Base-by-base conservation (phyloP, 208 protist species). In the Wallacemonas collosoma region DNA sequence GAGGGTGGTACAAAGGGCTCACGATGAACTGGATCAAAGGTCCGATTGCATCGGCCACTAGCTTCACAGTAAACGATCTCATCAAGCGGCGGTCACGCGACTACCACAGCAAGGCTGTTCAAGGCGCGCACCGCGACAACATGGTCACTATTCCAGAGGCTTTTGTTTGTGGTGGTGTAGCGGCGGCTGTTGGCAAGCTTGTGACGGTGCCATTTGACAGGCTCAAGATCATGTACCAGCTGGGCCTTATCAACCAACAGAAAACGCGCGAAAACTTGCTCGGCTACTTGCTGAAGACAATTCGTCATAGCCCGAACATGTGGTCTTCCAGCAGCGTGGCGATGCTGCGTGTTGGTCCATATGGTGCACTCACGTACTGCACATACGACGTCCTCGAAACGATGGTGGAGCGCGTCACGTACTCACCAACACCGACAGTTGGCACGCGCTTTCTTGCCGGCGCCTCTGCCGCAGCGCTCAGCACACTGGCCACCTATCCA, bases 11-110 rank as follows among this genome's bases (percentile, higher is more conserved):
- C 75, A 95, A 95, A 61, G 95, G 95, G 0, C 87, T 98, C 47
- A 79, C 84, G 38, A 97, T 98, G 93, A 98, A 98, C 84, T 98
- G 93, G 93, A 96, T 98, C 71, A 98, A 98, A 53, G 95, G 95
- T 0, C 95, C 95, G 41, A 93, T 98, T 62, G 93, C 95, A 35
- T 89, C 90, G 8, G 79, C 84, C 3, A 95, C 91, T 5, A 93
- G 87, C 55, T 98, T 98, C 73, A 98, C 91, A 5, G 86, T 94
- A n/a, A 97, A 97, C 69, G 95, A 98, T 78, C 80, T 94, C 17
- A 71, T 97, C 43, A 97, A 96, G 81, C 67, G 83, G 4, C 80
- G 87, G 43, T 88, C 91, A 43, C 79, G 81, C 36, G 76, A 87
- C 54, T 95, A 95, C 75, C 68, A 96, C 78, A 82, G 89, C 67